Evolutionary conservation across 2,329 filamentous ascomycete genomes (phyloP), one percentile per base, ranked within the genome.

Genomic region (Cercospora zeae-maydis): DNA sequence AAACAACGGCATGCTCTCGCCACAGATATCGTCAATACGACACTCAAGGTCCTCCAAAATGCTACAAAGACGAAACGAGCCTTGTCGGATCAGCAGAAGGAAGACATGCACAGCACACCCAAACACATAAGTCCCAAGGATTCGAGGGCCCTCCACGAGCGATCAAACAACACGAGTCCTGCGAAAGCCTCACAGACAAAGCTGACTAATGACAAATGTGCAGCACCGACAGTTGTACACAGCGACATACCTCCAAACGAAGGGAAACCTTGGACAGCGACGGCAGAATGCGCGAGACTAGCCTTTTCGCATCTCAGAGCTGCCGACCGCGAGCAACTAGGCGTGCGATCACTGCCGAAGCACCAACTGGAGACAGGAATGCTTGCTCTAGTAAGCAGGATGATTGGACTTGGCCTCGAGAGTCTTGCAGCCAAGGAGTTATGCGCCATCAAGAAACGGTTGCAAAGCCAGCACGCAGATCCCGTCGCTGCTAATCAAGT

Each of bases 301-400:
- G 88, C 88, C 1, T 91, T 93, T 70, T 78, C 82, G 6, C 86
- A 85, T 55, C 78, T 93, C 39, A 81, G 88, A 55, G 80, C 82
- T 30, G 71, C 86, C 24, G 84, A 89, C 56, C 79, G 76, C 31
- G 73, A 74, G 19, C 79, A 82, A 27, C 77, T 82, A 0, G 77
- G 83, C 5, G 80, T 82, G 8, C 77, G 86, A 9, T 77, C 82
- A 9, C 78, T 87, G n/a, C 82, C 85, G 1, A 82, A 84, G 49
- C 77, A 90, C 39, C 89, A 93, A 71, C 75, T 93, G 3, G 90
- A 93, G 72, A 86, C 81, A 63, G 90, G 89, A 59, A 89, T 91
- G 81, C 84, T 88, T 14, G 86, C 87, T 0, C 81, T 93, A 58
- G 76, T 88, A 39, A 84, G 84, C 39, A 91, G 87, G 72, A 78